These are phyloP conservation scores for Rubus idaeus DNA, from an alignment of 306 rosid species.

Conservation along the genomic window DNA sequence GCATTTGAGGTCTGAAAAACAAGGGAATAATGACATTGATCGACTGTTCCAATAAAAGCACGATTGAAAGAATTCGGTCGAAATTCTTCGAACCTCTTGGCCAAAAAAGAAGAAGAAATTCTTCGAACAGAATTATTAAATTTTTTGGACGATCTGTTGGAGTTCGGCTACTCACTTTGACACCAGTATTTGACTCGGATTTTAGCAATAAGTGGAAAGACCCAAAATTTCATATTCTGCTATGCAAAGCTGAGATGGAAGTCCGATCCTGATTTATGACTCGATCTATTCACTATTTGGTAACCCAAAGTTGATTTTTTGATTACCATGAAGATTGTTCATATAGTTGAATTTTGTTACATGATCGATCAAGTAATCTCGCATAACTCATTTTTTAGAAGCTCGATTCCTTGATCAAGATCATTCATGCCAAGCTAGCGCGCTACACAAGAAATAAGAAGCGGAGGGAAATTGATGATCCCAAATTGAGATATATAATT, in stretches of 20 bases:
- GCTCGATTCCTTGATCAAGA: constrained; percentile 1
- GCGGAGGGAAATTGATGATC: background rate
- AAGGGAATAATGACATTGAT: background rate
- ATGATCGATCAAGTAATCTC: background rate
- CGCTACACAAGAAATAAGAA: constrained; percentile 1
- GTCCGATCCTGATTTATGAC: background rate
- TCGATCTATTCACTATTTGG: background rate
- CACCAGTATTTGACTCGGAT: background rate
- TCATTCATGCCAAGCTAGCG: constrained; percentile 14
- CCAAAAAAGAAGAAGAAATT: too few species aligned
- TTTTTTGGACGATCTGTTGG: background rate
- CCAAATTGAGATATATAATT: background rate
- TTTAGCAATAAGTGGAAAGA: background rate
- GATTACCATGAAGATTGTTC: background rate
- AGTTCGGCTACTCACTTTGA: background rate
- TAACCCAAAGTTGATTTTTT: background rate
- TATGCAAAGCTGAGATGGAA: background rate
- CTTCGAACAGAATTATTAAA: background rate
- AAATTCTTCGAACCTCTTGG: background rate
- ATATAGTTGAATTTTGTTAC: background rate
- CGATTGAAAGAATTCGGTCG: background rate
- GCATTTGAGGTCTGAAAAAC: background rate
- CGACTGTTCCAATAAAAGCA: background rate
- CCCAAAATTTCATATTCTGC: background rate
- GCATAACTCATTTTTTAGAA: background rate